Conservation (phyloP, 2,329 filamentous ascomycete species). For the Diaporthe helianthi region DNA sequence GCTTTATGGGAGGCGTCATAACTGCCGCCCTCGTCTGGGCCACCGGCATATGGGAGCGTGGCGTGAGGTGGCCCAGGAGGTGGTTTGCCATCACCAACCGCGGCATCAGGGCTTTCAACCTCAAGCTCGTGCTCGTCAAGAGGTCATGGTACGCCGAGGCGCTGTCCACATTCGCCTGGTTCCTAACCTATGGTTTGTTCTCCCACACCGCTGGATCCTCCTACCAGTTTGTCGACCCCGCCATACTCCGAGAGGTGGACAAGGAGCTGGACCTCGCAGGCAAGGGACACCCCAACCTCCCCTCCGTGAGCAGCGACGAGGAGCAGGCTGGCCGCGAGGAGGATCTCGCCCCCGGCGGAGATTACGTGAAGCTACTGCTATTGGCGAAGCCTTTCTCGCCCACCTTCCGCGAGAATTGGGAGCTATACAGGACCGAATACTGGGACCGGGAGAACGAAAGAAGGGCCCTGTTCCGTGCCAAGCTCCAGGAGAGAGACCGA, state of each 20-base stretch:
- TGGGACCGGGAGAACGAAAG: slow-evolving; percentile 98
- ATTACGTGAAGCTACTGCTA: slow-evolving; percentile 88
- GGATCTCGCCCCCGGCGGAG: slow-evolving; percentile 87
- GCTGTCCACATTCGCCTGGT: slow-evolving; percentile 74
- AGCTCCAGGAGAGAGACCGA: slow-evolving; percentile 72
- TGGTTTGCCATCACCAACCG: slow-evolving; percentile 92
- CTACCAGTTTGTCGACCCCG: slow-evolving; percentile 79
- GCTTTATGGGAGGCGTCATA: slow-evolving; percentile 87
- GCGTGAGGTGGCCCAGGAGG: slow-evolving; percentile 89
- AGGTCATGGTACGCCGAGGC: slow-evolving; percentile 83
- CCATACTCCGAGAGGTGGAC: slow-evolving; percentile 65
- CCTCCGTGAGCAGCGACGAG: slow-evolving; percentile 55
- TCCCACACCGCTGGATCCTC: slow-evolving; percentile 72
- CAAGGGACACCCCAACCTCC: slow-evolving; percentile 49
- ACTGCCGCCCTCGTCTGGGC: slow-evolving; percentile 89
- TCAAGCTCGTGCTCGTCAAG: slow-evolving; percentile 90
- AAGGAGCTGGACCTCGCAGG: slow-evolving; percentile 59
- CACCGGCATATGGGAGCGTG: slow-evolving; percentile 95
- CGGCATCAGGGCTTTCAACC: slow-evolving; percentile 90
- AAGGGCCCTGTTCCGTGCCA: slow-evolving; percentile 73
- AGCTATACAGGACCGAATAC: slow-evolving; percentile 90
- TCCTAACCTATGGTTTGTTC: slow-evolving; percentile 78
- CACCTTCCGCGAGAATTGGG: slow-evolving; percentile 96
- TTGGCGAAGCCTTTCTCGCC: slow-evolving; percentile 95
- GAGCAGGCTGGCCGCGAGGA: slow-evolving; percentile 79